Percentiles rank a stretch among this genome's conserved stretches.
These are phyloP conservation scores for Chytriomyces sp. DNA, from an alignment of 192 early-diverging fungal genomes.

Conservation along the genomic window DNA sequence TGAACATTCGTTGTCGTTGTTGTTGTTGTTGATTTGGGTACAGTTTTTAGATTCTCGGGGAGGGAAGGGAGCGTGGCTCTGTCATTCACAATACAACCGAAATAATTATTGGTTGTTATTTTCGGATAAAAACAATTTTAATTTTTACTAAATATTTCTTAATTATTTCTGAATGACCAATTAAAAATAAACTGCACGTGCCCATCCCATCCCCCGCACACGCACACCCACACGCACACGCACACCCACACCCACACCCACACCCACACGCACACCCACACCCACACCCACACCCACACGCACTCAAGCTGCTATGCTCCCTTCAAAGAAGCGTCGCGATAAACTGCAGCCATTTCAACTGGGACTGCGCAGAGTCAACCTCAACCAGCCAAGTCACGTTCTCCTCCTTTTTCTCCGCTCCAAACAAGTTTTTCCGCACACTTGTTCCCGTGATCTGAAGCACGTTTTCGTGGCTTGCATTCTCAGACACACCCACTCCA, in stretches of 20 bases:
- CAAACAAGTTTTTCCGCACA: background rate
- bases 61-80: too few relatives aligned
- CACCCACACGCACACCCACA: too few relatives aligned
- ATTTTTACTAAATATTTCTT: too few relatives aligned
- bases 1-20: too few relatives aligned
- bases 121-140: too few relatives aligned
- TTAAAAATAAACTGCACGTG: background rate
- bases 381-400: background rate
- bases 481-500: background rate
- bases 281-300: background rate
- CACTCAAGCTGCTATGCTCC: background rate
- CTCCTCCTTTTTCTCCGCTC: background rate
- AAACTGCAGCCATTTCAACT: background rate
- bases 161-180: background rate
- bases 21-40: too few relatives aligned
- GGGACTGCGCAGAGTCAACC: background rate
- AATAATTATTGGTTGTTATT: too few relatives aligned
- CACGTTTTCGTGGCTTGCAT: background rate
- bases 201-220: background rate
- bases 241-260: too few relatives aligned
- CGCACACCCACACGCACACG: too few relatives aligned
- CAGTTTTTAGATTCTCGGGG: too few relatives aligned
- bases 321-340: background rate
- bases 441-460: background rate
- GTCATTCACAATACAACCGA: too few relatives aligned